phyloP scores from a whole-genome alignment of 208 protist genomes.

The Leishmania major region DNA sequence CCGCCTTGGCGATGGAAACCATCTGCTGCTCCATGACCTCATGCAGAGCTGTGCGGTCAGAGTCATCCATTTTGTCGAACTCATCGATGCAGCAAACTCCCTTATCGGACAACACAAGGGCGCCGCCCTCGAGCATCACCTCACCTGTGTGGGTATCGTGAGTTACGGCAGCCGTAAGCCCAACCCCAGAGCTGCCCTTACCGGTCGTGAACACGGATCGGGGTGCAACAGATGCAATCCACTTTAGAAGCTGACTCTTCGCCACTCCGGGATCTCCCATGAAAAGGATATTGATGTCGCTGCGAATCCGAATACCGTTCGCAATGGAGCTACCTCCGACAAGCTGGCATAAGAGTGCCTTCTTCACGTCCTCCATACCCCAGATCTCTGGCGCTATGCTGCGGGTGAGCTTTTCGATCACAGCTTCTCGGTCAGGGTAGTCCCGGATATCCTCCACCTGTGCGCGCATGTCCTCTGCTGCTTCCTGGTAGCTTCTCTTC shows the following conservation, averaged over 20 bases:
- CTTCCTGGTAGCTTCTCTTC: conserved; percentile 88
- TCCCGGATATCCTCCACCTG: conserved; percentile 76
- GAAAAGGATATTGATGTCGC: conserved; percentile 98
- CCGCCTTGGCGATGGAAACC: conserved; percentile 99
- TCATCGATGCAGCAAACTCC: conserved; percentile 99
- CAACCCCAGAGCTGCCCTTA: conserved; percentile 98
- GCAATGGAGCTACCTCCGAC: conserved; percentile 99
- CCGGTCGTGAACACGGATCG: conserved; percentile 98
- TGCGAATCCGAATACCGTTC: conserved; percentile 91
- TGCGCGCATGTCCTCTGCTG: conserved; percentile 64
- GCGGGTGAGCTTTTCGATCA: conserved; percentile 97
- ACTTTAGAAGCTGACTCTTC: conserved; percentile 99
- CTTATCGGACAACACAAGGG: conserved; percentile 97
- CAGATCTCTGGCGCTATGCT: conserved; percentile 98
- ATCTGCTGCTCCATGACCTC: conserved; percentile 99
- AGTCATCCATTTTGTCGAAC: conserved; percentile 99
- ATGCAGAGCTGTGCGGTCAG: conserved; percentile 96
- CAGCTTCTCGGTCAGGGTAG: conserved; percentile 72
- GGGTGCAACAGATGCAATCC: conserved; percentile 97
- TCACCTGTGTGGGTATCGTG: conserved; percentile 97
- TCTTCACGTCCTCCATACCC: conserved; percentile 98
- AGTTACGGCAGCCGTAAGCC: conserved; percentile 98
- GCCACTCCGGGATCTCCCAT: conserved; percentile 99
- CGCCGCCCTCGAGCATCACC: conserved; percentile 95
- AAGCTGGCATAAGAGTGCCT: conserved; percentile 97